phyloP scores from a whole-genome alignment of 1,139 yeast genomes.

The Geotrichum macrosporum region DNA sequence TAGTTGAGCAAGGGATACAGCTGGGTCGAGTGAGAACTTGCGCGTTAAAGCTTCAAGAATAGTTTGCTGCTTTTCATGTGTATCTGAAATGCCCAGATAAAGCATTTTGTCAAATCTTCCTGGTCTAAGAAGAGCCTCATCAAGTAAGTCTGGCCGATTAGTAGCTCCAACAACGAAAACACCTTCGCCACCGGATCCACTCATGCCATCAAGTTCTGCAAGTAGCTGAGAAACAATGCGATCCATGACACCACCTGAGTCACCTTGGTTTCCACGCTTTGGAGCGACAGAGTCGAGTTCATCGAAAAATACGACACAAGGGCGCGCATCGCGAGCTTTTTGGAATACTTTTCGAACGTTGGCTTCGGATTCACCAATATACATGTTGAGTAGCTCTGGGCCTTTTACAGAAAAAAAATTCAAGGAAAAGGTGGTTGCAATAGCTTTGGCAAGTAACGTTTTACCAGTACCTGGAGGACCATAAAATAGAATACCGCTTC shows the following conservation, averaged over 20 bases:
- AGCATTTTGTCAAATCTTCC: slow-evolving; percentile 95
- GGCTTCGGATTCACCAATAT: slow-evolving; percentile 97
- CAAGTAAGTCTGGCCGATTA: too few species aligned
- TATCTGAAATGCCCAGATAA: slow-evolving; percentile 87
- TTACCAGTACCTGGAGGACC: too few species aligned
- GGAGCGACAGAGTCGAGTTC: slow-evolving; percentile 98
- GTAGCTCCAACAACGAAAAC: slow-evolving; percentile 98
- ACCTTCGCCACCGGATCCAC: slow-evolving; percentile 80
- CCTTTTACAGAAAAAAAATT: slow-evolving; percentile 96
- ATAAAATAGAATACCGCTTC: slow-evolving; percentile 89
- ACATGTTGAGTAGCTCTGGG: slow-evolving; percentile 92
- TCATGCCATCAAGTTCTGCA: slow-evolving; percentile 96
- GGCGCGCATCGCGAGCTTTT: slow-evolving; percentile 90
- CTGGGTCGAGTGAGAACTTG: slow-evolving; percentile 59
- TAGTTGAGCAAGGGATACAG: slow-evolving; percentile 56
- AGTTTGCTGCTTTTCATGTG: slow-evolving; percentile 80
- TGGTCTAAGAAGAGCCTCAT: slow-evolving; percentile 89
- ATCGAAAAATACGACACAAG: slow-evolving; percentile 95
- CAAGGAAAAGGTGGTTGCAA: slow-evolving; percentile 88
- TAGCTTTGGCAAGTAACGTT: slow-evolving; percentile 96
- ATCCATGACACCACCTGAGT: slow-evolving; percentile 98
- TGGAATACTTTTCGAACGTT: slow-evolving; percentile 92
- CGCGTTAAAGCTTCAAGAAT: slow-evolving; percentile 85
- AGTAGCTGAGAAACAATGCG: slow-evolving; percentile 90
- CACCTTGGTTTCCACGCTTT: slow-evolving; percentile 96